A percentile compares a stretch with the other conserved stretches of the same genome.
These are phyloP conservation scores for Suhomyces sp. DNA, from an alignment of 805 yeast genomes.

Conservation along the genomic window DNA sequence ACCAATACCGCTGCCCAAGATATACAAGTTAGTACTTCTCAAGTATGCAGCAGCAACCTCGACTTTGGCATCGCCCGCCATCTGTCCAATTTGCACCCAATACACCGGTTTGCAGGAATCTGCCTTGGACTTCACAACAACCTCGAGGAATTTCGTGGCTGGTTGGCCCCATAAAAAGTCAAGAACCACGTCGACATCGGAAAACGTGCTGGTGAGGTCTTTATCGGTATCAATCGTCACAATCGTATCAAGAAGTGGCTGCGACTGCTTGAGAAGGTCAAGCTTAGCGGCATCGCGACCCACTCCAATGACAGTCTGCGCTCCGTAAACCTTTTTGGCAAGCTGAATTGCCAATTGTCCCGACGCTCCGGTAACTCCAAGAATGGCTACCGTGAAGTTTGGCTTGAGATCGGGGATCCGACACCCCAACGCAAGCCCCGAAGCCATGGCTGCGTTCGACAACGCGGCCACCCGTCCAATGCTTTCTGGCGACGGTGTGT, in stretches of 20 bases:
- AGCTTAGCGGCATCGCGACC: constrained; percentile 6
- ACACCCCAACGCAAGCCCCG: constrained; percentile 8
- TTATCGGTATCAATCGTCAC: constrained; percentile 2
- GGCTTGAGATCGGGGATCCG: constrained; percentile 6
- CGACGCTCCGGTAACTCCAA: constrained; percentile 11
- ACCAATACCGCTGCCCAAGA: constrained; percentile 12
- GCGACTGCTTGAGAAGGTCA: background rate
- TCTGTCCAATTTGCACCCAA: constrained; percentile 11
- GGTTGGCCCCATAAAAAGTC: constrained; percentile 10
- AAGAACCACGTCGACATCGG: constrained; percentile 9
- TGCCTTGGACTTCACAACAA: background rate
- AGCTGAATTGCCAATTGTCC: constrained; percentile 10
- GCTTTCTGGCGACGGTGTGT: constrained; percentile 3
- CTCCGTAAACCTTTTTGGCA: constrained; percentile 8
- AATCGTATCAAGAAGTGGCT: constrained; percentile 7
- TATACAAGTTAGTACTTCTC: constrained; percentile 8
- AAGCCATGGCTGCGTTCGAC: constrained; percentile 10
- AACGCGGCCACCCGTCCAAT: constrained; percentile 11
- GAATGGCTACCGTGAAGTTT: constrained; percentile 7
- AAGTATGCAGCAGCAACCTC: constrained; percentile 4
- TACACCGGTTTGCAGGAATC: constrained; percentile 3
- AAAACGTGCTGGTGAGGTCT: background rate
- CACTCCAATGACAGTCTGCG: constrained; percentile 6
- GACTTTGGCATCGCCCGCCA: constrained; percentile 7
- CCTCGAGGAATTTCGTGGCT: constrained; percentile 1